Percentiles rank a stretch among this genome's conserved stretches.
These are phyloP conservation scores for Primulina tabacum DNA, from an alignment of 257 asterid species.

Conservation along the genomic window DNA sequence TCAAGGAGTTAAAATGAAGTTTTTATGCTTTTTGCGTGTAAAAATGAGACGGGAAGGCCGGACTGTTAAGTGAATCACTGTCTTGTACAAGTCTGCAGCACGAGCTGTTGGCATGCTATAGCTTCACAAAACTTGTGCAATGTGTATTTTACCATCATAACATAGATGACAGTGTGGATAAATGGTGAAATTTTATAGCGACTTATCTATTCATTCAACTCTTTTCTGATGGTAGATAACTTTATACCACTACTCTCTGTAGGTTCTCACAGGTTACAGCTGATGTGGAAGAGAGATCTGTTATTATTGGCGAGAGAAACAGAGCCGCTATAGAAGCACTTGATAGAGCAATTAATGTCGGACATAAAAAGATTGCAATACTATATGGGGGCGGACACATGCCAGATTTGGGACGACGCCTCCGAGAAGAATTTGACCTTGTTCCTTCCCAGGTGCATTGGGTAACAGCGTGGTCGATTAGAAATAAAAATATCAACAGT, in stretches of 20 bases:
- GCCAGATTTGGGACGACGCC: constrained; percentile 91
- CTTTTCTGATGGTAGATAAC: background rate
- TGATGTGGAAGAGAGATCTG: constrained; percentile 86
- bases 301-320: constrained; percentile 92
- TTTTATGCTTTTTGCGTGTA: background rate
- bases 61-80: background rate
- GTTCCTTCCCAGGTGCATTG: constrained; percentile 76
- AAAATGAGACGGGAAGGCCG: background rate
- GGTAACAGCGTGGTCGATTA: constrained; percentile 96
- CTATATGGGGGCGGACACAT: constrained; percentile 96
- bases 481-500: constrained; percentile 37
- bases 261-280: constrained; percentile 75
- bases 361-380: constrained; percentile 81
- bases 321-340: constrained; percentile 77
- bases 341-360: constrained; percentile 51
- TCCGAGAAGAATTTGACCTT: constrained; percentile 76
- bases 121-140: background rate
- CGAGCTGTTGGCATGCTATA: background rate
- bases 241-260: background rate
- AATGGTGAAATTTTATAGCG: too few species aligned
- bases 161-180: background rate
- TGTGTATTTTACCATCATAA: background rate
- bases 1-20: background rate
- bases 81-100: background rate
- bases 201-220: background rate